Base-by-base conservation (phyloP, 345 rosid genomes). In the Hibiscus trionum region DNA sequence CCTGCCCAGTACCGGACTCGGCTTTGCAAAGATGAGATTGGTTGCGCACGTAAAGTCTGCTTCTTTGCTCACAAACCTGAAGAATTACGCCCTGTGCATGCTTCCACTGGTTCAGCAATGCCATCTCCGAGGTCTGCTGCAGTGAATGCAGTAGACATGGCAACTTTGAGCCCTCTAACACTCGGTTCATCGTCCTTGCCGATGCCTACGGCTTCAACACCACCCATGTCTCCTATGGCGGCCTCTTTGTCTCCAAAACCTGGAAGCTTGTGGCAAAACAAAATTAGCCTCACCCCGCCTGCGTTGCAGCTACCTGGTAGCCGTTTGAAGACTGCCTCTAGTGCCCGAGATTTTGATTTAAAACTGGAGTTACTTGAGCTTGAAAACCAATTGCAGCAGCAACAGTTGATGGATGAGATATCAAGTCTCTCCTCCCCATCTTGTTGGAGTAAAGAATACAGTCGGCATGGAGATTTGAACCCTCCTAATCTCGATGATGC, bases 1-100 rank as follows among this genome's bases (percentile, higher is more conserved):
- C 99, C 99, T 31, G 97, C 97, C 0, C 99, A 95, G 76, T 95
- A 95, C 72, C 77, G 96, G 66, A 92, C 99, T 17, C 69, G 99
- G 74, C 93, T 92, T 66, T 95, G 99, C 88, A 95, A 95, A 87
- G 97, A 95, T 17, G 99, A 95, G 82, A 87, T 82, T 0, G 94
- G 96, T n/a, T 95, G 99, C 55, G 55, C 86, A 0, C 85, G 99
- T 49, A 92, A 93, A 85, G 99, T 95, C 0, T 95, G 97, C 74
- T 95, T 95, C 93, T 95, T 95, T 61, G 99, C 99, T 57, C 99
- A 95, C 80, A 90, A 79, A 79, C 86, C 77, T 0, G 97, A 95
- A 17, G 99, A 95, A 75, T 69, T 95, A 68, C 88, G 98, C 26
- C 98, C 99, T 1, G 97, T 95, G 14, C 86, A 89, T 80, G 93